These are phyloP conservation scores for Epithele typhae DNA, from an alignment of 768 basidiomycete species.

Conservation along the genomic window DNA sequence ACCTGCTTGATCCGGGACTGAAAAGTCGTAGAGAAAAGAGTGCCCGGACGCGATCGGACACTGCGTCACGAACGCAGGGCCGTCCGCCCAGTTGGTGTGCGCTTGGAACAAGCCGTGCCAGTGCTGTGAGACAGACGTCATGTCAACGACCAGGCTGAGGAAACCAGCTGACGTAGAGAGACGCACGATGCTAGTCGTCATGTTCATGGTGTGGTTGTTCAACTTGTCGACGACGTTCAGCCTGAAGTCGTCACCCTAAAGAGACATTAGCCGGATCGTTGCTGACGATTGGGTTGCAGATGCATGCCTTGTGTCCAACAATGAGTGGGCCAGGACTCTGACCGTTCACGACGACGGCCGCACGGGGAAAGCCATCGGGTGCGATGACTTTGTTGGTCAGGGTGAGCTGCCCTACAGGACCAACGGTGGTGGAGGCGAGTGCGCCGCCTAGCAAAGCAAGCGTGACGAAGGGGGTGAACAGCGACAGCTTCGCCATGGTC, in stretches of 20 bases:
- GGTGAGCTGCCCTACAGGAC: constrained; percentile 2
- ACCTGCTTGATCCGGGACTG: constrained; percentile 19
- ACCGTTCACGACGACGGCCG: constrained; percentile 11
- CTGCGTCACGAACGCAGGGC: constrained; percentile 39
- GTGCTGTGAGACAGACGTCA: no score
- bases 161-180: no score
- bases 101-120: constrained; percentile 48
- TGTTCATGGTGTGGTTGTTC: constrained; percentile 9
- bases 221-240: constrained; percentile 12
- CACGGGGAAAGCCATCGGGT: constrained; percentile 6
- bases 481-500: neutral
- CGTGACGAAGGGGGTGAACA: neutral
- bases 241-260: constrained; percentile 21
- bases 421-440: neutral
- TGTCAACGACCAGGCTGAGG: no score
- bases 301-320: constrained; percentile 8
- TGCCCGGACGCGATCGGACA: constrained; percentile 28
- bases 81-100: constrained; percentile 40
- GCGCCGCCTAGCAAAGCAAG: neutral
- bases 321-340: constrained; percentile 11
- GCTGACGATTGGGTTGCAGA: no score
- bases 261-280: no score
- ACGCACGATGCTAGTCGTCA: constrained; percentile 9
- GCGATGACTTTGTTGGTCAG: constrained; percentile 2
- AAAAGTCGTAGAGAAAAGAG: constrained; percentile 35